Conservation (phyloP, 129 eudicot genomes). For the Calendula officinalis region DNA sequence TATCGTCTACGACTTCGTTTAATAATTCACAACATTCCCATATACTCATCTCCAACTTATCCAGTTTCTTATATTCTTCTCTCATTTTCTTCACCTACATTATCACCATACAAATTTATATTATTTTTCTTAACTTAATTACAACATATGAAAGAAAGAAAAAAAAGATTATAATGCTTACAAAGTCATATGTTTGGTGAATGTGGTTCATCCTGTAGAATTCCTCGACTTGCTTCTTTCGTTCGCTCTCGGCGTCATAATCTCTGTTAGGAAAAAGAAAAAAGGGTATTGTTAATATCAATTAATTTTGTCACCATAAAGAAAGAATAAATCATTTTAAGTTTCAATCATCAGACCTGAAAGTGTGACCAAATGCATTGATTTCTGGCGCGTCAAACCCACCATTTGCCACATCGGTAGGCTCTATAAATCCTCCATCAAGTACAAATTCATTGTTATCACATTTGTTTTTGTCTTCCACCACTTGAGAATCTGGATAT, state of each 20-base stretch:
- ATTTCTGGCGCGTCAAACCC: constrained; percentile 77
- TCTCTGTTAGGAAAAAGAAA: constrained; percentile 40
- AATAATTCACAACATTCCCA: constrained; percentile 96
- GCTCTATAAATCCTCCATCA: constrained; percentile 66
- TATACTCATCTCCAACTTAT: constrained; percentile 77
- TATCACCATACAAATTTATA: background rate
- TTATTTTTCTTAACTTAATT: background rate
- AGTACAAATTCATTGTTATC: constrained; percentile 45
- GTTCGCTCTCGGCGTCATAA: constrained; percentile 54
- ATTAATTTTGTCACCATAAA: too few species aligned
- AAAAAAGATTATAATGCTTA: constrained; percentile 26
- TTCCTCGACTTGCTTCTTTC: constrained; percentile 71
- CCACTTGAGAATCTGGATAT: constrained; percentile 35
- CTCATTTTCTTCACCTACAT: constrained; percentile 79
- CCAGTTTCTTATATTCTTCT: constrained; percentile 63
- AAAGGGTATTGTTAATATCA: too few species aligned
- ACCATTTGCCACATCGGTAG: constrained; percentile 25
- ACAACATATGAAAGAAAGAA: background rate
- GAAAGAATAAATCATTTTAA: too few species aligned
- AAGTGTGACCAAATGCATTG: constrained; percentile 74
- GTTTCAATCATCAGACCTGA: constrained; percentile 35
- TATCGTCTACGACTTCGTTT: constrained; percentile 83
- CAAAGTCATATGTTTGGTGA: constrained; percentile 77
- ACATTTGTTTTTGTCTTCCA: constrained; percentile 37
- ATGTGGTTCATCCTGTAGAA: constrained; percentile 73